Evolutionary conservation across 768 basidiomycete genomes (phyloP), one percentile per base, ranked within the genome.

Genomic region (Butyriboletus loyo): DNA sequence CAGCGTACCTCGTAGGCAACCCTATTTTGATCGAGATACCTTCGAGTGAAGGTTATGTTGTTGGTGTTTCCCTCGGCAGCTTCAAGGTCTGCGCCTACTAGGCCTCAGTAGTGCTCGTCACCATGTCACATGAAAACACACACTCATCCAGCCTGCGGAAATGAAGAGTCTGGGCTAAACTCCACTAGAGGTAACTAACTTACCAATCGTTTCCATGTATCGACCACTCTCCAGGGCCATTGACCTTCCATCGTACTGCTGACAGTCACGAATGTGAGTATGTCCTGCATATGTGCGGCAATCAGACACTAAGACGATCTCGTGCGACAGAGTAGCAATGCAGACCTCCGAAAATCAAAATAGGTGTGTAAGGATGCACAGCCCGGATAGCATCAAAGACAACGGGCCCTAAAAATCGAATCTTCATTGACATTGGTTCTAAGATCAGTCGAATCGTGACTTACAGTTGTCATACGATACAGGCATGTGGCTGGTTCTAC

Each of bases 191-290:
- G 19, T 0, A 15, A 11, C 7, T 11, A 13, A 46, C 79, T 13
- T 44, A 87, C 90, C 92, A 49, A 95, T 74, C 10, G 93, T 97
- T 72, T 97, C 94, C 86, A 96, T 89, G 65, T 95, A 96, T 22
- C 91, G 76, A 17, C 94, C 89, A 57, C 89, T 87, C 62, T 92
- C 89, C 54, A 94, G 65, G 2, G 86, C 59, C 55, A 66, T 61
- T 21, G 59, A 28, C 28, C 58, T 60, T 35, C 53, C 53, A 41
- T 66, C 56, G 17, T 61, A 66, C n/a, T 60, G 61, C 17, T 60
- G 64, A 42, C 63, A 66, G 34, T 66, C 58, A n/a, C 64, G 64
- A 34, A 64, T 55, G 21, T 66, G 64, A 43, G 0, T 76, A 57
- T 92, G 90, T 5, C 86, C 86, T 75, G 53, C 30, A 53, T 10